These are phyloP conservation scores for Penicillium sp. DNA, from an alignment of 2,329 filamentous ascomycete genomes.

Conservation along the genomic window DNA sequence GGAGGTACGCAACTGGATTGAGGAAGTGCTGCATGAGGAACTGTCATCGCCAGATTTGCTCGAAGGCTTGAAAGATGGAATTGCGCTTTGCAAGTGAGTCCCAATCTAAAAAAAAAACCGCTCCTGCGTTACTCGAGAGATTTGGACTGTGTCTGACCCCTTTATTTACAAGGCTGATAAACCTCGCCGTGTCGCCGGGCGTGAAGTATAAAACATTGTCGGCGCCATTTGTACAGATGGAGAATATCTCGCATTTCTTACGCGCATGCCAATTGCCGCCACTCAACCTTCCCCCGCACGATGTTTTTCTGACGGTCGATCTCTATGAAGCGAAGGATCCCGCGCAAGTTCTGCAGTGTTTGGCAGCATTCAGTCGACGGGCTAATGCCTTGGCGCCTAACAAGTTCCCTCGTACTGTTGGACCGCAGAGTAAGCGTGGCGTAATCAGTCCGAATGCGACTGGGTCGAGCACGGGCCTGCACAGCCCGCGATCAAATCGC, in stretches of 20 bases:
- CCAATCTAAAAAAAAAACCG: background rate
- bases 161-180: constrained; percentile 63
- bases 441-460: constrained; percentile 65
- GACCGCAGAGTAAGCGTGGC: constrained; percentile 61
- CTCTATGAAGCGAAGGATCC: constrained; percentile 94
- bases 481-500: constrained; percentile 35
- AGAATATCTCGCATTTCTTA: constrained; percentile 96
- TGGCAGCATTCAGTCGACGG: constrained; percentile 84
- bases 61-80: constrained; percentile 82
- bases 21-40: constrained; percentile 69
- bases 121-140: background rate
- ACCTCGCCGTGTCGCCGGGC: constrained; percentile 70
- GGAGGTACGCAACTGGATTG: constrained; percentile 82
- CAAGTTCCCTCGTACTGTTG: constrained; percentile 71
- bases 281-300: constrained; percentile 83
- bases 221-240: constrained; percentile 99
- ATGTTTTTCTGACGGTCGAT: constrained; percentile 95
- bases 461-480: constrained; percentile 51
- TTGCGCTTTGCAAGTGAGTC: constrained; percentile 82
- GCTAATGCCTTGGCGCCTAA: constrained; percentile 71
- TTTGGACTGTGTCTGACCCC: constrained; percentile 24
- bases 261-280: constrained; percentile 80
- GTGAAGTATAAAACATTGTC: constrained; percentile 85
- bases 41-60: constrained; percentile 73
- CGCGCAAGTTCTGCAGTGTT: constrained; percentile 88